Evolutionary conservation across 1,139 yeast species (phyloP).

Genomic region (Yamadazyma dushanensis): DNA sequence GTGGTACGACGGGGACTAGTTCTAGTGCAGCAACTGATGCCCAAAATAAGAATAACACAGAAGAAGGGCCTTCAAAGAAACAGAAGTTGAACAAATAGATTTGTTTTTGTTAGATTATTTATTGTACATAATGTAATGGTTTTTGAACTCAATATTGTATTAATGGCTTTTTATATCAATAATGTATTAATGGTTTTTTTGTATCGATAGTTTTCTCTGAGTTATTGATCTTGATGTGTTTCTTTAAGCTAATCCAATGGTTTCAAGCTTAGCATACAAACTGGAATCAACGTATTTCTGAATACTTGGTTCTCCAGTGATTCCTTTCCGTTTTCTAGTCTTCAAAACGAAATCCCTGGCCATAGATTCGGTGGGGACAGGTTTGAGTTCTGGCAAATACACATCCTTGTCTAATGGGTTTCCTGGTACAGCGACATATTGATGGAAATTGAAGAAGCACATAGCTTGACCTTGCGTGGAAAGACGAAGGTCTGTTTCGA

Average conservation of each 20-base stretch:
- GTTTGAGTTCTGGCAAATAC: slow-evolving; percentile 65
- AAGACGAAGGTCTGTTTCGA: slow-evolving; percentile 81
- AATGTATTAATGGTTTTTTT: no score
- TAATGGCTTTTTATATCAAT: neutral
- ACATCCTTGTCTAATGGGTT: slow-evolving; percentile 77
- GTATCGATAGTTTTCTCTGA: no score
- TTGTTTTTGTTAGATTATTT: no score
- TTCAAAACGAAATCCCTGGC: slow-evolving; percentile 90
- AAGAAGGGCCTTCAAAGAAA: no score
- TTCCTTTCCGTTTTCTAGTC: slow-evolving; percentile 84
- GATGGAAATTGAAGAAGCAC: slow-evolving; percentile 62
- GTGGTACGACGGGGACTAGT: no score
- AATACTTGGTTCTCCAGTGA: slow-evolving; percentile 74
- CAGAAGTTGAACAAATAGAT: no score
- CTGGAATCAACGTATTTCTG: slow-evolving; percentile 68
- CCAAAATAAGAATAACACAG: no score
- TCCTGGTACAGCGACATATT: slow-evolving; percentile 86
- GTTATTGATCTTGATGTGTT: no score
- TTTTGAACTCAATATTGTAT: no score
- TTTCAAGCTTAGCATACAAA: slow-evolving; percentile 53
- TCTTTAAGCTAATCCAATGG: slow-evolving; percentile 33
- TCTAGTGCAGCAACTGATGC: no score
- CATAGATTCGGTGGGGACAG: slow-evolving; percentile 68
- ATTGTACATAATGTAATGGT: no score
- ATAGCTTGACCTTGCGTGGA: slow-evolving; percentile 79